Base-by-base conservation (phyloP, 495 filamentous ascomycete genomes). In the Zalerion maritima region DNA sequence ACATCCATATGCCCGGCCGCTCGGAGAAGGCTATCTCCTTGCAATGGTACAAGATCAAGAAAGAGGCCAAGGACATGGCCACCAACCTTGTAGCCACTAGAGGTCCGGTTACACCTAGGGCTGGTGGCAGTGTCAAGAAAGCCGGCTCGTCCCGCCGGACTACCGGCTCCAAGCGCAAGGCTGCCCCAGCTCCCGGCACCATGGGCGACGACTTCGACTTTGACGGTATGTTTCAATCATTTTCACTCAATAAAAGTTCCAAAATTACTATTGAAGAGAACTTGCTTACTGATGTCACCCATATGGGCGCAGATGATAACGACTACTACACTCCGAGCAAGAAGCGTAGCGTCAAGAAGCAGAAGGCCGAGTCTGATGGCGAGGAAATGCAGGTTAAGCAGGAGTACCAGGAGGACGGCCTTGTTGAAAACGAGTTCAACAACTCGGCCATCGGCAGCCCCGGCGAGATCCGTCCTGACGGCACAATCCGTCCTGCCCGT, bases 311-410 rank as follows among this genome's bases (percentile, higher is more conserved):
- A 10, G 31, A 17, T 8, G 43, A 14, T n/a, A 28, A 17, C 11
- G 24, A 32, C 26, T 36, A 42, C 24, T 35, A 35, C 12, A 34
- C 27, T 8, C 23, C 17, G 32, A 23, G 10, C 15, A 13, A 3
- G 3, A 11, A 37, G 35, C 33, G 24, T 24, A 34, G 13, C 2
- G 18, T 11, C 9, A 14, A 24, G 28, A 26, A 28, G 15, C 26
- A 23, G 20, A 41, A 41, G 32, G 16, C 26, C 3, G 5, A 33
- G n/a, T n/a, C n/a, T n/a, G n/a, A n/a, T n/a, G n/a, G n/a, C n/a
- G n/a, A n/a, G n/a, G n/a, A n/a, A n/a, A n/a, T n/a, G n/a, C n/a
- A n/a, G n/a, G n/a, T n/a, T n/a, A n/a, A n/a, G n/a, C n/a, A n/a
- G n/a, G n/a, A n/a, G n/a, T n/a, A n/a, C n/a, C n/a, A n/a, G n/a